These are phyloP conservation scores for Colletotrichum sp. DNA, from an alignment of 2,329 filamentous ascomycete species.

Conservation along the genomic window DNA sequence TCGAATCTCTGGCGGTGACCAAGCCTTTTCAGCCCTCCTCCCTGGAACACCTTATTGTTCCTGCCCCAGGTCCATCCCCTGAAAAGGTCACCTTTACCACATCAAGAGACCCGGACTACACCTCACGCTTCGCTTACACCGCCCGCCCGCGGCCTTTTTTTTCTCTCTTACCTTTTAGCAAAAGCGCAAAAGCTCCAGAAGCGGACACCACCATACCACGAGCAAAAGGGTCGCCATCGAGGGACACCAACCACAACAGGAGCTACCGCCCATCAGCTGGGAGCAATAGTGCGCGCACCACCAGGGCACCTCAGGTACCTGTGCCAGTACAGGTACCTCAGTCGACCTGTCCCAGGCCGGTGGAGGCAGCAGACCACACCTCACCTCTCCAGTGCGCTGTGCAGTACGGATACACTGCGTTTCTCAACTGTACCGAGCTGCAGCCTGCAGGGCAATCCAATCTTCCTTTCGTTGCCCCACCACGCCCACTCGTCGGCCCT, in stretches of 20 bases:
- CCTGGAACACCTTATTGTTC: constrained; percentile 19
- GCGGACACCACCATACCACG: not conserved
- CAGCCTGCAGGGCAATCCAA: constrained; percentile 18
- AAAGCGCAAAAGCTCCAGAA: not conserved
- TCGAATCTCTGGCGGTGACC: constrained; percentile 10
- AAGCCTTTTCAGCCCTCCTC: constrained; percentile 13
- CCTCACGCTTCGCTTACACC: constrained; percentile 10
- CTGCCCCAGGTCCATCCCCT: not conserved
- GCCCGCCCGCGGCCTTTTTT: not conserved
- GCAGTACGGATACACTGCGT: not conserved
- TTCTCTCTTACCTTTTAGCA: not conserved
- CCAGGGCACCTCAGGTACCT: not conserved
- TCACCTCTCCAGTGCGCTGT: not conserved
- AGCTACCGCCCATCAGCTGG: not conserved
- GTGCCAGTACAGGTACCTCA: not conserved
- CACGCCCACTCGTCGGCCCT: constrained; percentile 15
- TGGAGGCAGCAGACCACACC: not conserved
- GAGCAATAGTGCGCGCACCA: not conserved
- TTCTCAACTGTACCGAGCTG: constrained; percentile 11
- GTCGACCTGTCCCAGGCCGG: not conserved
- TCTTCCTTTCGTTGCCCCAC: constrained; percentile 14
- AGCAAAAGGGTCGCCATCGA: not conserved
- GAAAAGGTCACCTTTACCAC: not conserved
- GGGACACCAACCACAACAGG: not conserved
- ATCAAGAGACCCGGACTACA: not conserved